phyloP scores from a whole-genome alignment of 371 early-diverging fungal species.

The Rhizopus delemar region DNA sequence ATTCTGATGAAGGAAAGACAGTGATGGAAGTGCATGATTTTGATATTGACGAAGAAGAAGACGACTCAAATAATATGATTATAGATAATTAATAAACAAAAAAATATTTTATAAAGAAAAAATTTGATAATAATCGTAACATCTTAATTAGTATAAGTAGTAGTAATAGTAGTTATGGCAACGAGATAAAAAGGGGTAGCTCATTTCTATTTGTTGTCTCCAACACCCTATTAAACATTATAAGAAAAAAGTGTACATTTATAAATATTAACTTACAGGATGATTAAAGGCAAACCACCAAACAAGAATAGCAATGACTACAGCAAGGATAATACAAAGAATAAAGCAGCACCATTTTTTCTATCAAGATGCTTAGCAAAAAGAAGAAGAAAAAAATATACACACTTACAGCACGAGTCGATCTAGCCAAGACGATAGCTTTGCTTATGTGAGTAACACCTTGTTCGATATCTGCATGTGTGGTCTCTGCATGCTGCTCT shows the following conservation, averaged over 20 bases:
- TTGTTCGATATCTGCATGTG: conserved; percentile 67
- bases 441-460: conserved; percentile 72
- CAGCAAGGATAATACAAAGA: conserved; percentile 51
- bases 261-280: conserved; percentile 22
- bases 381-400: background rate
- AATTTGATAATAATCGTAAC: background rate
- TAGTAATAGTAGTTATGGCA: background rate
- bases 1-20: conserved; percentile 42
- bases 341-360: conserved; percentile 71
- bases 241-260: background rate
- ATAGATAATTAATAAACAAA: conserved; percentile 21
- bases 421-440: conserved; percentile 72
- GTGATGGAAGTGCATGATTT: conserved; percentile 59
- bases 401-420: conserved; percentile 70
- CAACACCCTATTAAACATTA: conserved; percentile 18
- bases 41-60: conserved; percentile 34
- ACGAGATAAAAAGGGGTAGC: background rate
- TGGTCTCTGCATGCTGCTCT: conserved; percentile 65
- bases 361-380: conserved; percentile 22
- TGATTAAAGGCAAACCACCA: conserved; percentile 58
- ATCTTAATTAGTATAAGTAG: background rate
- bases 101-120: background rate
- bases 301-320: conserved; percentile 52
- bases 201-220: background rate
- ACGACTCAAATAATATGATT: conserved; percentile 23